phyloP scores from a whole-genome alignment of 148 eudicot species.

The Suaeda aralocaspica region DNA sequence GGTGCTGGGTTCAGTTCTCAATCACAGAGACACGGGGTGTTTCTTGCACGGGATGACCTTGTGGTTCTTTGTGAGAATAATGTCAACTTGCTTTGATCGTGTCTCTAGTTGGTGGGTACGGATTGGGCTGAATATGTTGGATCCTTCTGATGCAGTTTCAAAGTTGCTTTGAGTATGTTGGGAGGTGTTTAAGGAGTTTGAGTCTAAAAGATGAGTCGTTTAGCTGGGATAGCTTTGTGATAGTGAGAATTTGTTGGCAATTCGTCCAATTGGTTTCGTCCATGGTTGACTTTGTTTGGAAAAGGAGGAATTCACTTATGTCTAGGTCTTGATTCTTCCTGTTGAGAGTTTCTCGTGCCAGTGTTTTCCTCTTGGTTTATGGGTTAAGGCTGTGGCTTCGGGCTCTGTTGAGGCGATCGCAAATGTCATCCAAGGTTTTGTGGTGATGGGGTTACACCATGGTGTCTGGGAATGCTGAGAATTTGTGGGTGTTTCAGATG shows the following conservation, averaged over 20 bases:
- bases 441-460: conserved; percentile 4
- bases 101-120: conserved; percentile 83
- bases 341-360: conserved; percentile 80
- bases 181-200: conserved; percentile 84
- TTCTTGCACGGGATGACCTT: conserved; percentile 80
- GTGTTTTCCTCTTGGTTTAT: conserved; percentile 74
- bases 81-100: conserved; percentile 61
- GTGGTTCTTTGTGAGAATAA: conserved; percentile 79
- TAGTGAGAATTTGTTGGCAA: conserved; percentile 89
- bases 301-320: conserved; percentile 67
- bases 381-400: conserved; percentile 93
- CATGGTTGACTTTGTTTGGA: conserved; percentile 91
- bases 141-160: conserved; percentile 60
- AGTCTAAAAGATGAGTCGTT: conserved; percentile 84
- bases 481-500: conserved; percentile 90
- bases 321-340: conserved; percentile 70
- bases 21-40: conserved; percentile 84
- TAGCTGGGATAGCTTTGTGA: conserved; percentile 97
- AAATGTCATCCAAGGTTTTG: conserved; percentile 52
- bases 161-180: conserved; percentile 84
- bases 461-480: conserved; percentile 69
- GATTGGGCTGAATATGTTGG: conserved; percentile 77
- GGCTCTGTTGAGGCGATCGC: conserved; percentile 71
- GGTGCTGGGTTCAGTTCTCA: no score
- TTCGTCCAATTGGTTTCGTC: conserved; percentile 81